Evolutionary conservation across 306 rosid species (phyloP).

Genomic region (Adenanthera pavonina): DNA sequence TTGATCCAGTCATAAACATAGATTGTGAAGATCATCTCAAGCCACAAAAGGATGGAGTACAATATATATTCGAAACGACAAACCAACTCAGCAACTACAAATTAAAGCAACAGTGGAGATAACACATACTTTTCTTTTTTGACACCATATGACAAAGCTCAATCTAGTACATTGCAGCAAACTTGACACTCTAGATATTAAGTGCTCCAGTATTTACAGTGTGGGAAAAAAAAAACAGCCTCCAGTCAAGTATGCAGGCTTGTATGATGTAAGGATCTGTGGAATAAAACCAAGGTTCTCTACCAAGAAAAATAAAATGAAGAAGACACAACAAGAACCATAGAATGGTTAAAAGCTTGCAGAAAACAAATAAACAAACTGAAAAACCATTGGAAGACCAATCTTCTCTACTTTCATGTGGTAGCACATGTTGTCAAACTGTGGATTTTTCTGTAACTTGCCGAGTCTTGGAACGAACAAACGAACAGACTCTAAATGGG

Average conservation of each 20-base stretch:
- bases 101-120: constrained; percentile 36
- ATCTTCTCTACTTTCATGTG: constrained; percentile 44
- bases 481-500: constrained; percentile 44
- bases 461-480: constrained; percentile 32
- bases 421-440: constrained; percentile 53
- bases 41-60: neutral
- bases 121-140: constrained; percentile 30
- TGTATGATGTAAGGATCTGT: constrained; percentile 55
- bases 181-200: constrained; percentile 55
- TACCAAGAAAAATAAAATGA: constrained; percentile 23
- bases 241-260: constrained; percentile 50
- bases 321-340: constrained; percentile 54
- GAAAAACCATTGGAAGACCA: constrained; percentile 47
- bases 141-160: constrained; percentile 36
- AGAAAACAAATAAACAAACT: constrained; percentile 44
- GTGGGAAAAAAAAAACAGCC: constrained; percentile 41
- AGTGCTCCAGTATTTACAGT: constrained; percentile 69
- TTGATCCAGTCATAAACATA: constrained; percentile 3
- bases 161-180: constrained; percentile 47
- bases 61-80: neutral
- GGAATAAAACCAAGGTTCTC: constrained; percentile 35
- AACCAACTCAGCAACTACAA: constrained; percentile 16
- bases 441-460: constrained; percentile 46
- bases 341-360: constrained; percentile 42
- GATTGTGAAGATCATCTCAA: constrained; percentile 5